phyloP scores from a whole-genome alignment of 139 green algal species.

The Raphidocelis subcapitata region DNA sequence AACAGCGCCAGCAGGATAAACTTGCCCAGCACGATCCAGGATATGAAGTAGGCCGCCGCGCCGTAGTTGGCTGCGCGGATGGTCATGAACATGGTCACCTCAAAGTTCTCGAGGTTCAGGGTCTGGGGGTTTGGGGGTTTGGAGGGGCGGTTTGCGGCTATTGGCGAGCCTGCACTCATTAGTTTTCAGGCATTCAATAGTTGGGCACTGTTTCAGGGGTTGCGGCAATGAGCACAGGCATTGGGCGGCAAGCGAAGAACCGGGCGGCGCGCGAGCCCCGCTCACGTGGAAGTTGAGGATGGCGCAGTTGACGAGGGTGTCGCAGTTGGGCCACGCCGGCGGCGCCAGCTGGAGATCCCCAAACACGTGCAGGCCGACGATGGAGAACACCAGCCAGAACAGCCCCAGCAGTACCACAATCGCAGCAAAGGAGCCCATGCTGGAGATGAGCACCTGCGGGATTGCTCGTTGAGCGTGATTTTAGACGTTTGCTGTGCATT shows the following conservation, averaged over 20 bases:
- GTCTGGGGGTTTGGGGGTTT: slow-evolving; percentile 27
- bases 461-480: too few species aligned
- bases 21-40: slow-evolving; percentile 76
- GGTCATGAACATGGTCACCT: slow-evolving; percentile 53
- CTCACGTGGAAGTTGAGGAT: slow-evolving; percentile 65
- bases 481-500: too few species aligned
- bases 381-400: slow-evolving; percentile 84
- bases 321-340: slow-evolving; percentile 62
- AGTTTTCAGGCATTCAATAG: too few species aligned
- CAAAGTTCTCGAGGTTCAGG: slow-evolving; percentile 74
- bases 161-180: too few species aligned
- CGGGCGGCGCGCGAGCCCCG: neutral
- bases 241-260: too few species aligned
- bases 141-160: too few species aligned
- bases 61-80: slow-evolving; percentile 50
- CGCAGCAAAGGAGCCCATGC: slow-evolving; percentile 63
- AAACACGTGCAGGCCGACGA: slow-evolving; percentile 82
- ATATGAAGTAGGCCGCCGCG: slow-evolving; percentile 60
- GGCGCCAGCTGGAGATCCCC: slow-evolving; percentile 32
- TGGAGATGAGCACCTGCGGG: slow-evolving; percentile 55
- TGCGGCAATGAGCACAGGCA: too few species aligned
- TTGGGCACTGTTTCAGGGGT: too few species aligned
- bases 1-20: slow-evolving; percentile 75
- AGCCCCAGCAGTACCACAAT: slow-evolving; percentile 73
- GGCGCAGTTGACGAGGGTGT: slow-evolving; percentile 62